Evolutionary conservation across 345 rosid genomes (phyloP), one percentile per base, ranked within the genome.

Genomic region (Arabis hirsuta): DNA sequence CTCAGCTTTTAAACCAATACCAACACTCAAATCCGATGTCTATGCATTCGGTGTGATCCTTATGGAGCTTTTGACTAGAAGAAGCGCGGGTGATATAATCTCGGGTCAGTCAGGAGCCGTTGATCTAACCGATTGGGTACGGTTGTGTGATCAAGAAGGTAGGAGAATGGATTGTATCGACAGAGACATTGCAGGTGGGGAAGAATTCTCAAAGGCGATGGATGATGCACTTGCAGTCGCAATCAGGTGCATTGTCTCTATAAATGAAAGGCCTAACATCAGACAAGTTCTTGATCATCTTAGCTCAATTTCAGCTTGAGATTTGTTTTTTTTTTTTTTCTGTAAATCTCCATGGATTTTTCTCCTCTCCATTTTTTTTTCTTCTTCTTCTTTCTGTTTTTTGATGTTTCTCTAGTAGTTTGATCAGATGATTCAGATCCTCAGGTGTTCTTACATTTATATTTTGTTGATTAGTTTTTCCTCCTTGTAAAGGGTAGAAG

Each of bases 71-170:
- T 76, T 94, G 67, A 94, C 97, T 4, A 81, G 95, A 81, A 82
- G 92, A 69, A 89, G 98, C 13, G 98, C 98, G 0, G 95, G 98
- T 14, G 98, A 94, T 78, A 94, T 94, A 73, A 91, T 94, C 67
- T 94, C 96, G 2, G 98, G 98, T 44, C 97, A 89, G 55, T 85
- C 97, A 2, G 97, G 98, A 56, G 98, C 96, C 0, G 97, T 94
- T 6, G 97, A 94, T 70, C 88, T 94, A 22, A 86, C 91, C 0
- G 97, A 91, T 67, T 94, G 98, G 98, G 92, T 94, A 43, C 74
- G 84, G 65, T 71, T 91, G 19, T 94, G 95, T 36, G 86, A 91
- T 73, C 85, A 85, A 75, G 98, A 91, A 84, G 98, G 96, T 19
- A 78, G 97, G 44, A 86, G 90, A 69, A 82, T 84, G 95, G 97